Percentiles rank a stretch among this genome's conserved stretches.
phyloP scores from a whole-genome alignment of 148 eudicot species.

The Chenopodium quinoa region DNA sequence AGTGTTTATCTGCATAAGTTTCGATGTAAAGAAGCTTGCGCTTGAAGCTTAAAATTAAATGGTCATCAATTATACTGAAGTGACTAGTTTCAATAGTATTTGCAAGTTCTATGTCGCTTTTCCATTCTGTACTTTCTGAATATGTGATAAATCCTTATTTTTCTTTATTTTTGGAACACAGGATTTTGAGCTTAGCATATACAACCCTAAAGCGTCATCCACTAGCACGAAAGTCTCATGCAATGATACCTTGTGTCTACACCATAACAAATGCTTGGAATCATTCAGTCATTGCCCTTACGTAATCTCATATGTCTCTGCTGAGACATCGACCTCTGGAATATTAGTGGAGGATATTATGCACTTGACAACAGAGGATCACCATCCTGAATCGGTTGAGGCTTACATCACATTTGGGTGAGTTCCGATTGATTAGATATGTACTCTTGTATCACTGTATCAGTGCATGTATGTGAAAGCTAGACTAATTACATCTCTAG shows the following conservation, averaged over 20 bases:
- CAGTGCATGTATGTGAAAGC: neutral
- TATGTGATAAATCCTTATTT: constrained; percentile 2
- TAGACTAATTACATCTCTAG: neutral
- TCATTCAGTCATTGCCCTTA: constrained; percentile 64
- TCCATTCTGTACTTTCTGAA: neutral
- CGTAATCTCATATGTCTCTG: constrained; percentile 77
- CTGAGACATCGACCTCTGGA: constrained; percentile 94
- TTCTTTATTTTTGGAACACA: constrained; percentile 23
- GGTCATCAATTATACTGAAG: neutral
- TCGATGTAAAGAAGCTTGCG: neutral
- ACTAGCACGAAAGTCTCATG: constrained; percentile 82
- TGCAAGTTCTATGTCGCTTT: neutral
- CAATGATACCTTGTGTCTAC: constrained; percentile 55
- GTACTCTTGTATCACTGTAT: neutral
- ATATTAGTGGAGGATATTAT: constrained; percentile 79
- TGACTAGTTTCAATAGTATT: neutral
- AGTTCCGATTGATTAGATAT: constrained; percentile 25
- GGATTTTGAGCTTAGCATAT: constrained; percentile 90
- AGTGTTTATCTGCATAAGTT: neutral
- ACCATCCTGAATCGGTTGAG: constrained; percentile 44
- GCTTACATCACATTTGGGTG: constrained; percentile 85
- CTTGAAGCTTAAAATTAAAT: neutral
- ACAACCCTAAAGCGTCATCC: constrained; percentile 66
- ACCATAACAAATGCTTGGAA: constrained; percentile 46
- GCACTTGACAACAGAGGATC: constrained; percentile 61